Evolutionary conservation across 202 grass and related monocot species (phyloP), one percentile per base, ranked within the genome.

Genomic region (Musa balbisiana): DNA sequence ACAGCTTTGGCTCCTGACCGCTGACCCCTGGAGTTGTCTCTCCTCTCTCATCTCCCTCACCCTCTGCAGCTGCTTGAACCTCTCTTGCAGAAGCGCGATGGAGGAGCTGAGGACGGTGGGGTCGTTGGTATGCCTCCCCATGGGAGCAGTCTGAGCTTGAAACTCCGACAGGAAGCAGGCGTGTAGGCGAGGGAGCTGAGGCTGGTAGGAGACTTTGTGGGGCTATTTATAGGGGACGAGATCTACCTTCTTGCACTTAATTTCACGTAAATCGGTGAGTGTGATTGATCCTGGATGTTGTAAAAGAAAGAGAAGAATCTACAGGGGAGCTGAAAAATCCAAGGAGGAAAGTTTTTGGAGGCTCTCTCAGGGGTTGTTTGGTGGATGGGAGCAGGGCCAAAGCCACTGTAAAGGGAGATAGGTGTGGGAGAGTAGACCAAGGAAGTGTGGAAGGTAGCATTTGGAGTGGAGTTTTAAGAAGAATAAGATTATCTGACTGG

Each of bases 381-480:
- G 74, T 64, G 88, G 83, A 53, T 80, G 87, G 53, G 82, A 86
- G 25, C 79, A 64, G 3, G 73, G 77, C 78, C 78, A 85, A 33
- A 81, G 67, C 33, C 58, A 63, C 74, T 64, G 63, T 43, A 76
- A 63, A 76, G 33, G 58, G 55, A 3, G 26, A 74, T 29, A 73
- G 51, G 11, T 51, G 22, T 56, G 52, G 53, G 53, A 58, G 78
- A 90, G 72, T 83, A 93, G 88, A 69, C 84, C 83, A 23, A 96
- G 78, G 75, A 83, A 91, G 19, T 70, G 66, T 55, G 89, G 92
- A 69, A 79, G 92, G 65, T 88, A 85, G 77, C 82, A 83, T 49
- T 76, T 52, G 71, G 52, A 75, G 74, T 71, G 51, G 81, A 78
- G 27, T 23, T 24, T 27, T 21, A 14, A n/a, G 56, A 50, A 43